Conservation (phyloP, 1,284 basidiomycete genomes). For the Boletus subluridellus region DNA sequence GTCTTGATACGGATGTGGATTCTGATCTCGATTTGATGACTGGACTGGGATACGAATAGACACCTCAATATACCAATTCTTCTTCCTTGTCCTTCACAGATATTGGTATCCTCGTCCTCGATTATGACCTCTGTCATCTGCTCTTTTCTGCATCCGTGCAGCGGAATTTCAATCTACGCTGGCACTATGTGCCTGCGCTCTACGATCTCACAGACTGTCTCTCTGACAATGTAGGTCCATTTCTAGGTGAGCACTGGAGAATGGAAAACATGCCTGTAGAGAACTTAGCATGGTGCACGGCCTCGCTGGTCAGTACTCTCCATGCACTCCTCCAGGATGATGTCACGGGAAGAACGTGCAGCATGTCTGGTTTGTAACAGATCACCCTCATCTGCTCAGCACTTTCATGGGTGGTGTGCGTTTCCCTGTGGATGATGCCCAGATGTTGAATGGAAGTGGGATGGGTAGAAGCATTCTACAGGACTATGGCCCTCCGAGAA, state of each 20-base stretch:
- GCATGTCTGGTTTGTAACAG: slow-evolving; percentile 48
- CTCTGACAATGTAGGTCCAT: slow-evolving; percentile 34
- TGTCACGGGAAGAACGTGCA: slow-evolving; percentile 15
- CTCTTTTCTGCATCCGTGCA: slow-evolving; percentile 23
- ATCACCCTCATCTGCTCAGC: slow-evolving; percentile 38
- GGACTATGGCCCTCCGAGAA: slow-evolving; percentile 15
- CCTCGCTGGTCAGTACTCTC: slow-evolving; percentile 43
- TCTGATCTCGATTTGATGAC: no score
- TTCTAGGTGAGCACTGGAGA: slow-evolving; percentile 49
- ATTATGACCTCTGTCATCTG: no score
- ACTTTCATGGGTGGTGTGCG: background rate
- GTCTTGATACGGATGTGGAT: no score
- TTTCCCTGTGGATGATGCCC: background rate
- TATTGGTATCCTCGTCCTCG: slow-evolving; percentile 29
- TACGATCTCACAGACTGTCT: slow-evolving; percentile 39
- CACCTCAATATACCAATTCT: slow-evolving; percentile 17
- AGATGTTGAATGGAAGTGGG: background rate
- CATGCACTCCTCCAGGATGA: slow-evolving; percentile 34
- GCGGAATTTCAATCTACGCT: slow-evolving; percentile 11
- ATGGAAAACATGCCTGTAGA: slow-evolving; percentile 44
- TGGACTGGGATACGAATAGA: no score
- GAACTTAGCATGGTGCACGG: slow-evolving; percentile 42
- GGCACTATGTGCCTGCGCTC: slow-evolving; percentile 40
- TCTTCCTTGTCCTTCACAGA: slow-evolving; percentile 6
- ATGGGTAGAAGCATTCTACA: background rate